These are phyloP conservation scores for Pseudodiploospora longispora DNA, from an alignment of 2,329 filamentous ascomycete species.

Conservation along the genomic window DNA sequence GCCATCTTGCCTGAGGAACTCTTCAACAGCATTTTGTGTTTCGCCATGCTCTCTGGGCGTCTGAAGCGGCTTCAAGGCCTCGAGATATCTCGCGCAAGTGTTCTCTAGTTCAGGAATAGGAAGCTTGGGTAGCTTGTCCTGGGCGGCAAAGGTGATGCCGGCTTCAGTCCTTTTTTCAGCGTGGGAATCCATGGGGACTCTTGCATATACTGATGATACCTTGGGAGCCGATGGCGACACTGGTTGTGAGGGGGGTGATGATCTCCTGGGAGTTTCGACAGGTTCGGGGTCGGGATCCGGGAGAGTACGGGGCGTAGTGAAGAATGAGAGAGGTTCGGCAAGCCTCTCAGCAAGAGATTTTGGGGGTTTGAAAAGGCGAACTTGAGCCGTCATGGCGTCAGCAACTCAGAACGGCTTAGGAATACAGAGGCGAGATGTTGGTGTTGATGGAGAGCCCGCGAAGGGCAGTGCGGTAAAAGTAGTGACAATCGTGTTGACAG, in stretches of 20 bases:
- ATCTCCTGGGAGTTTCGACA: background rate
- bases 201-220: slow-evolving; percentile 26
- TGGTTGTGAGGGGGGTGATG: background rate
- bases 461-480: slow-evolving; percentile 85
- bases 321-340: slow-evolving; percentile 30
- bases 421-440: slow-evolving; percentile 67
- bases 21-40: slow-evolving; percentile 68
- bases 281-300: slow-evolving; percentile 23
- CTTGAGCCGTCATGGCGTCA: slow-evolving; percentile 30
- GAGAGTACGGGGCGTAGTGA: slow-evolving; percentile 32
- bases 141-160: slow-evolving; percentile 80
- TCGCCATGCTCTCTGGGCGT: slow-evolving; percentile 73
- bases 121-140: slow-evolving; percentile 82
- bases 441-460: slow-evolving; percentile 79
- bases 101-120: slow-evolving; percentile 83
- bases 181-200: slow-evolving; percentile 45
- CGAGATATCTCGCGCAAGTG: slow-evolving; percentile 72
- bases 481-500: slow-evolving; percentile 80
- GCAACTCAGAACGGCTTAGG: slow-evolving; percentile 34
- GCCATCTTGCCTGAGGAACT: slow-evolving; percentile 76
- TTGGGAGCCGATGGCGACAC: slow-evolving; percentile 12
- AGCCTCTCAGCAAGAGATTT: slow-evolving; percentile 67
- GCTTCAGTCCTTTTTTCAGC: slow-evolving; percentile 49
- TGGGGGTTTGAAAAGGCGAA: slow-evolving; percentile 46
- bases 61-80: slow-evolving; percentile 74